Base-by-base conservation (phyloP, 805 yeast genomes). In the Cyberlindnera misumaiensis region DNA sequence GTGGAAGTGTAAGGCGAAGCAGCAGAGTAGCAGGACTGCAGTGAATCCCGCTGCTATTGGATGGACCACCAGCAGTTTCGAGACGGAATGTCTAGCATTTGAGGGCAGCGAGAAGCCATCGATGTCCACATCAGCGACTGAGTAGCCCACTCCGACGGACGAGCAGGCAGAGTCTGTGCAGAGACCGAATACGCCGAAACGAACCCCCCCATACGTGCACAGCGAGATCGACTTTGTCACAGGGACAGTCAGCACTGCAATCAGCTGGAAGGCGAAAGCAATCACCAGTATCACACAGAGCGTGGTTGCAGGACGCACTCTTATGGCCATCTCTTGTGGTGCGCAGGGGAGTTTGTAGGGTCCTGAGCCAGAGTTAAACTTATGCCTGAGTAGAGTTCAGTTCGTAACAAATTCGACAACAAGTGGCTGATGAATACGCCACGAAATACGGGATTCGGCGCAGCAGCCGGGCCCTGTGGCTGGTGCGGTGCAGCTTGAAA, bases 121-220 rank as follows among this genome's bases (percentile, higher is more conserved):
- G 15, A 62, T 53, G 24, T 58, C 62, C 11, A 55, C 50, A 5
- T 62, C 43, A 20, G 65, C 60, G 2, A 56, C 48, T 9, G 43
- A 47, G 44, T 72, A 73, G 0, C 82, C 82, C 4, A 76, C 59
- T 4, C 65, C 54, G 1, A 62, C 58, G 0, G 40, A 20, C 1
- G 74, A 63, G 49, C 81, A 75, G 1, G 47, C 46, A 4, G 52
- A 52, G 6, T 51, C 42, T 3, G 50, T 43, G 55, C 90, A 83
- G 47, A 75, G 68, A 2, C 90, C 90, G 59, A 80, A 80, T 1
- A 82, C 84, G 3, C 90, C 90, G 51, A 77, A 83, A 45, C 62
- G 56, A 52, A 67, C 67, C 14, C 68, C 73, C 15, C 64, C 61
- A 51, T 64, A 75, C 2, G 67, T 56, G 35, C 83, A 72, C 3